Base-by-base conservation (phyloP, 768 basidiomycete genomes). In the Suillus alpinus region DNA sequence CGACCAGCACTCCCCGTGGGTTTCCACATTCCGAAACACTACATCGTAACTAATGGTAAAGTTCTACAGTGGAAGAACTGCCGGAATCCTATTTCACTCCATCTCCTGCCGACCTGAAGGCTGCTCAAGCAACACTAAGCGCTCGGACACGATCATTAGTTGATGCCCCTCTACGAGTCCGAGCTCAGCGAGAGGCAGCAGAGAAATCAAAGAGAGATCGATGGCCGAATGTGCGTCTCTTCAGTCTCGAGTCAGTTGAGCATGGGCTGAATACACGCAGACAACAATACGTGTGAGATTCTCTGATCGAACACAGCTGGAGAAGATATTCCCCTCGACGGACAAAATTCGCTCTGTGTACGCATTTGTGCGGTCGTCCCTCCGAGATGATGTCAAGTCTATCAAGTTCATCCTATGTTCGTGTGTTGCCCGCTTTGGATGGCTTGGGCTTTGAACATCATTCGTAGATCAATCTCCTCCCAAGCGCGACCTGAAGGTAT, bases 391-490 rank as follows among this genome's bases (percentile, higher is more conserved):
- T 62, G 84, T 87, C 49, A 86, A 91, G 70, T 81, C 86, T 3
- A 84, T 85, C 74, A 92, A 93, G 67, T 96, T 94, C 67, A 80
- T 94, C 41, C 79, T 96, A 41, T 95, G 94, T 95, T 66, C 57
- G 86, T 81, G 37, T 41, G 52, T 40, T 18, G 37, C 16, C 14
- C 6, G n/a, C n/a, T 7, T 29, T 36, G 9, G 50, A 46, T 47
- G 41, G n/a, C 53, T 12, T 8, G 2, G 16, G 16, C 16, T 26
- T 55, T 59, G 8, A 66, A 66, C 31, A n/a, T 55, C 26, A 41
- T 40, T 20, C 44, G 16, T 44, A 94, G 92, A 91, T 73, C 91
- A 94, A 76, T 77, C 81, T 3, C 92, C 92, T 2, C 94, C 94
- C 1, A 88, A 86, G 67, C 85, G 88, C 31, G 94, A 96, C 58